Base-by-base conservation (phyloP, 768 basidiomycete genomes). In the Lyophyllum shimeji region DNA sequence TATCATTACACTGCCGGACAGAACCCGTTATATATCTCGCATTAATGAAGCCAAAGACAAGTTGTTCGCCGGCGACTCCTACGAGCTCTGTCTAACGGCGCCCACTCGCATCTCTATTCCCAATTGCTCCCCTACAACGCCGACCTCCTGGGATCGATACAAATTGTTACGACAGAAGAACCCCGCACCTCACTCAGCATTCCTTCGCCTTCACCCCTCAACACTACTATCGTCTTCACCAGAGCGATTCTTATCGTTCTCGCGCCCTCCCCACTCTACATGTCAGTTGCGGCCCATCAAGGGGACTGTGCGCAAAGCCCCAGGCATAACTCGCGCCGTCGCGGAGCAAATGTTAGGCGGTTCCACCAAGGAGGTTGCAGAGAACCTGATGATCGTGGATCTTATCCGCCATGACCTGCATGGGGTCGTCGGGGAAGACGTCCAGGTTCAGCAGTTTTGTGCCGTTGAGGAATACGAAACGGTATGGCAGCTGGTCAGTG, bases 341-440 rank as follows among this genome's bases (percentile, higher is more conserved):
- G 87, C 87, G n/a, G 85, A 88, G 63, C 62, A 85, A 69, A 69
- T 79, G 13, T 71, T 89, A 54, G 76, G 75, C 13, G 86, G 87
- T 5, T 89, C 82, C 68, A 76, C 74, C 42, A 98, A 98, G 69
- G 95, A 98, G 70, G 85, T 95, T 1, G 95, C 95, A 0, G 95
- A 98, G 75, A 98, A 98, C 67, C 72, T 98, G 54, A 98, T 98
- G 95, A 97, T 98, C 59, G 95, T 97, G 23, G 95, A 98, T 68
- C 83, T 98, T 46, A 96, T 96, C 64, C 84, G 94, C 31, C 91
- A 97, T 61, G 95, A 98, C 71, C 76, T 98, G 31, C 86, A 95
- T 61, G 84, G 84, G 27, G 86, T 89, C 52, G 82, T 96, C 18
- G 92, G 91, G 1, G 87, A 90, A 37, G 79, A 88, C 52, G 95